Evolutionary conservation across 257 asterid genomes (phyloP).

Genomic region (Rubia yunnanensis): DNA sequence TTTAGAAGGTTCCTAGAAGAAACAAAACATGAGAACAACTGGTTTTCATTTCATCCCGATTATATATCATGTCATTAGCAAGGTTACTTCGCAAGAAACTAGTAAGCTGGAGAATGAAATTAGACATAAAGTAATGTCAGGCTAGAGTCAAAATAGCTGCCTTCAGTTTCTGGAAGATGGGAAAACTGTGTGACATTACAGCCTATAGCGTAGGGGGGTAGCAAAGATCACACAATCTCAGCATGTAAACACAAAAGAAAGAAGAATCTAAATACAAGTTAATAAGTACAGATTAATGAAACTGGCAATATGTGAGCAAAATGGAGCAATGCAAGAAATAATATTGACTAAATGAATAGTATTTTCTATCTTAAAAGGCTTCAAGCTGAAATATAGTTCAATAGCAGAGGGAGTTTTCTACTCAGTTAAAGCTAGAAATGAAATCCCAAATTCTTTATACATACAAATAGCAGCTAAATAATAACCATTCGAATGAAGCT

Average conservation of each 20-base stretch:
- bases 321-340: neutral
- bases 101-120: neutral
- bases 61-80: neutral
- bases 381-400: neutral
- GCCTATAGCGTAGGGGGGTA: neutral
- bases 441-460: neutral
- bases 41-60: neutral
- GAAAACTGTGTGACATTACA: neutral
- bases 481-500: neutral
- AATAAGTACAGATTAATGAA: neutral
- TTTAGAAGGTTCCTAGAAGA: slow-evolving; percentile 22
- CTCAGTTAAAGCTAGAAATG: neutral
- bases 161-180: neutral
- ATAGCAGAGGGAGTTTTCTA: neutral
- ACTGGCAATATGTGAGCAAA: neutral
- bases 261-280: neutral
- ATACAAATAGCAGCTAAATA: neutral
- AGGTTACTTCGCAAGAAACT: neutral
- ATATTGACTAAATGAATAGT: neutral
- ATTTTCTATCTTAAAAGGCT: neutral
- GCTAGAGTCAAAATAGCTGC: neutral
- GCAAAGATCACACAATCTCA: neutral
- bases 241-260: neutral
- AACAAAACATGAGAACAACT: neutral
- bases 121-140: neutral